Base-by-base conservation (phyloP, 2,329 filamentous ascomycete genomes). In the Colletotrichum australisinense region DNA sequence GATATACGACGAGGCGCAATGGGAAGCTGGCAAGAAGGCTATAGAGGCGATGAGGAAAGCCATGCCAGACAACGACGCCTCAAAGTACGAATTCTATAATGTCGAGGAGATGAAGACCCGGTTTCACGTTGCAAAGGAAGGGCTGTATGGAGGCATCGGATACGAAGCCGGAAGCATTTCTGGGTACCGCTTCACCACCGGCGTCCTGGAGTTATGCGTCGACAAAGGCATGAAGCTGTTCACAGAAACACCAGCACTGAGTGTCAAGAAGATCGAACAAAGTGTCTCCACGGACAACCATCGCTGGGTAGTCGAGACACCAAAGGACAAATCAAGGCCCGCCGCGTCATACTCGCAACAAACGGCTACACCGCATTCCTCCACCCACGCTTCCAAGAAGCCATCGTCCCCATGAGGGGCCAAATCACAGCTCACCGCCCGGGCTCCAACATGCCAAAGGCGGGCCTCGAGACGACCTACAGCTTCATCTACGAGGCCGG, bases 401-500 rank as follows among this genome's bases (percentile, higher is more conserved):
- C 69, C 52, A 74, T 79, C 52, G 71, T 78, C 11, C 77, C 78
- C 14, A 63, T 78, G 60, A 69, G 77, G 2, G 77, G 77, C 6
- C 75, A 76, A 26, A 59, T 74, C 22, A 64, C 66, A 8, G 74
- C 73, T 24, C 84, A 83, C 55, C 65, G 81, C 26, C 76, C 82
- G 60, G 79, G 84, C 12, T 58, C 74, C 77, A 75, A 63, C 4
- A 80, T 86, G 74, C 84, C 86, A 2, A n/a, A 68, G 1, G 78
- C 75, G 0, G 83, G 85, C 12, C 77, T 90, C 32, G 79, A 81
- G 6, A 85, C 84, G 2, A 91, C 90, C 1, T 93, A 91, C 76
- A 91, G 87, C 24, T 91, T 93, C 75, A 88, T 92, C 30, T 91
- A 90, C 77, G 83, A 84, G 2, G 81, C 83, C 28, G 90, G 91